Base-by-base conservation (phyloP, 768 basidiomycete species). In the Agaricus sinodeliciosus region DNA sequence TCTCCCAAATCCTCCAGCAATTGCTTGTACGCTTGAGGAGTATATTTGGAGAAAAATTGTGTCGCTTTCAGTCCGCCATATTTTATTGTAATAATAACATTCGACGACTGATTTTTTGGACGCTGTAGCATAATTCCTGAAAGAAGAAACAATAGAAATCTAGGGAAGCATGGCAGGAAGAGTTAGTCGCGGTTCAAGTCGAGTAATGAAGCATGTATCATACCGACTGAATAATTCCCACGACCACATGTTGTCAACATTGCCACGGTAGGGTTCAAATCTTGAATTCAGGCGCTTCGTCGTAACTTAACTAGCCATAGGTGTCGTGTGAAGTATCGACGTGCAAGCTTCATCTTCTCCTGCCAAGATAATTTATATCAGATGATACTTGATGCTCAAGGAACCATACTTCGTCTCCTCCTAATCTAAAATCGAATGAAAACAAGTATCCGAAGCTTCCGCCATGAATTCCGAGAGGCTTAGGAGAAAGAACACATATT, bases 51-150 rank as follows among this genome's bases (percentile, higher is more conserved):
- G 48, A 72, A 69, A 48, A 67, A 62, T 50, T 64, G 67, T 1
- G 66, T 68, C 0, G 70, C 69, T 53, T 74, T 72, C 25, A 61
- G 18, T 3, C 70, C 71, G 36, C 59, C 49, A 50, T 74, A 74
- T 41, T 61, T 64, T 31, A 72, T 51, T 5, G 62, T 66, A 0
- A 73, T 64, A 11, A 62, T 63, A 36, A 73, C 19, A 37, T 56
- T 53, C 9, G 52, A 48, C 34, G 41, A 36, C 16, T 11, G n/a
- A 31, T 15, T 4, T 25, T n/a, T 36, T 8, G 31, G 31, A 7
- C 31, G 31, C 11, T 31, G 31, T 11, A 31, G 7, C 31, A n/a
- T 37, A 40, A 11, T 36, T 15, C 28, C 3, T 2, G 6, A 1
- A 27, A 2, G 16, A 15, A 28, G 12, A 19, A 42, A 9, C 11